phyloP scores from a whole-genome alignment of 371 early-diverging fungal species.

The Nematocida sp. region DNA sequence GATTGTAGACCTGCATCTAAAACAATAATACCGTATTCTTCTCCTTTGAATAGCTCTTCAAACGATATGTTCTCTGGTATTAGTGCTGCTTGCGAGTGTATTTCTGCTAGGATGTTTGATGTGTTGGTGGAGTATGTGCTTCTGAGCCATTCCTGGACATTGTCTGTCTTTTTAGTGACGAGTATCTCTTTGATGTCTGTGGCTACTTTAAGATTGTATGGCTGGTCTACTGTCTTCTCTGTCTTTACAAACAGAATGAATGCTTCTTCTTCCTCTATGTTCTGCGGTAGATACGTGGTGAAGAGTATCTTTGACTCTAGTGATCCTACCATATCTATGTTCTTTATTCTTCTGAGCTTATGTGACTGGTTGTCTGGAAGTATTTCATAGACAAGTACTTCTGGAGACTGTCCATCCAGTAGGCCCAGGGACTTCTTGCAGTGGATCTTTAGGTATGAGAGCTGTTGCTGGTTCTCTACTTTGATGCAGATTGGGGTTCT shows the following conservation, averaged over 20 bases:
- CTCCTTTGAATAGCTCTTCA: conserved; percentile 17
- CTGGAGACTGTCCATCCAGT: no score
- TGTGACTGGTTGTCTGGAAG: no score
- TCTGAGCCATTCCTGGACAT: conserved; percentile 16
- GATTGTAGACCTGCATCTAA: conserved; percentile 15
- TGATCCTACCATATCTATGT: no score
- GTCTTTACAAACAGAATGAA: conserved; percentile 37
- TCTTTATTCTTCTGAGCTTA: no score
- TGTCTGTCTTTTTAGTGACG: conserved; percentile 4
- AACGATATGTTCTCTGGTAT: conserved; percentile 13
- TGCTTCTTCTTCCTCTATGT: conserved; percentile 18
- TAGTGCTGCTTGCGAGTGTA: not conserved
- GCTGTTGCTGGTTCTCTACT: conserved; percentile 17
- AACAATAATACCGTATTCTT: conserved; percentile 7
- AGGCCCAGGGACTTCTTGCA: conserved; percentile 2
- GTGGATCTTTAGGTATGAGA: conserved; percentile 10
- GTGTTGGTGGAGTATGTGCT: not conserved
- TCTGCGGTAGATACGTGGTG: not conserved
- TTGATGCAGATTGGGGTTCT: not conserved
- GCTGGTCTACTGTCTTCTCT: conserved; percentile 31
- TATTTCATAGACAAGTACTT: no score
- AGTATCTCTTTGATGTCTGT: not conserved
- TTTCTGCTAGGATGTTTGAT: conserved; percentile 15
- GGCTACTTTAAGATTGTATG: conserved; percentile 44
- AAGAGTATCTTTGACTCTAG: not conserved